These are phyloP conservation scores for Trebouxia sp. DNA, from an alignment of 139 green algal genomes.

Conservation along the genomic window DNA sequence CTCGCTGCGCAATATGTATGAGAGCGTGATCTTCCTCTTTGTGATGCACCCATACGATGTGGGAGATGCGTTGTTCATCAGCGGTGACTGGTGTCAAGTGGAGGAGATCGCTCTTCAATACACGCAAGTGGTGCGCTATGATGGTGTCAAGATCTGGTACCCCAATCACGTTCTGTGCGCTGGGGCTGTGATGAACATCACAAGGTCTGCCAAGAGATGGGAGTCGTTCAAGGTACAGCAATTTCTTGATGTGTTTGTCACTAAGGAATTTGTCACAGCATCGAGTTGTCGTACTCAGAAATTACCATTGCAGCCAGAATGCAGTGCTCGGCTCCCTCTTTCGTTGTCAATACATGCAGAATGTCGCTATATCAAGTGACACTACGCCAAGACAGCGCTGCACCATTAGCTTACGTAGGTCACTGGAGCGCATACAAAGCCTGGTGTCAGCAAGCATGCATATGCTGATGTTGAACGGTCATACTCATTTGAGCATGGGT, in stretches of 20 bases:
- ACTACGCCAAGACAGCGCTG: too few species aligned
- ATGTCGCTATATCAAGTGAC: too few species aligned
- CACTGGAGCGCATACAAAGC: too few species aligned
- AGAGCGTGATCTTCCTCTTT: conserved; percentile 58
- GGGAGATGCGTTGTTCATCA: conserved; percentile 38
- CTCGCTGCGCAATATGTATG: conserved; percentile 50
- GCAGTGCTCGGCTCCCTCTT: too few species aligned
- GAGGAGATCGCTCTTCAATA: conserved; percentile 35
- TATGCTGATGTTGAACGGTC: too few species aligned
- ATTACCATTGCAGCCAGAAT: too few species aligned
- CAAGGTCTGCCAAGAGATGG: conserved; percentile 35
- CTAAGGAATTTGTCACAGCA: not conserved
- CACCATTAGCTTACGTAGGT: too few species aligned
- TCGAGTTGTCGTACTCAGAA: too few species aligned
- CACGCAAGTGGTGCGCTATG: conserved; percentile 28
- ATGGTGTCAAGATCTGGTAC: conserved; percentile 28
- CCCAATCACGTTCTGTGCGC: conserved; percentile 25
- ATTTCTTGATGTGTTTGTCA: not conserved
- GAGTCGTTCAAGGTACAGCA: conserved; percentile 39
- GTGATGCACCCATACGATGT: conserved; percentile 55
- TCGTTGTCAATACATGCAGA: too few species aligned
- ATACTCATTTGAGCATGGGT: too few species aligned
- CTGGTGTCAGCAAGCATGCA: too few species aligned
- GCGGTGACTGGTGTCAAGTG: conserved; percentile 15
- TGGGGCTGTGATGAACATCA: conserved; percentile 32